Base-by-base conservation (phyloP, 2,329 filamentous ascomycete genomes). In the Blastomyces parvus region DNA sequence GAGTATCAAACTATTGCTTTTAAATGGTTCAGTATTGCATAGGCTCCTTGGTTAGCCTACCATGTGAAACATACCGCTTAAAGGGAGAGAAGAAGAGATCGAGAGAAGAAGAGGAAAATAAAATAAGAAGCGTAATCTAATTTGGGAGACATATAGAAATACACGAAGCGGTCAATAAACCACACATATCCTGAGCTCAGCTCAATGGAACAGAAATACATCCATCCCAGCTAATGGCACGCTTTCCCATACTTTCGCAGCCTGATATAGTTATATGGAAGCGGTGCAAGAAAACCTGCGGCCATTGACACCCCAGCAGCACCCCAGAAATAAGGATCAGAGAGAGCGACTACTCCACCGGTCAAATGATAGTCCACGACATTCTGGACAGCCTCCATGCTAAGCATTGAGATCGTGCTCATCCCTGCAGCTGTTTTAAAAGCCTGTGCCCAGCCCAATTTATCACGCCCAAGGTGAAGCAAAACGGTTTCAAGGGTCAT, bases 341-440 rank as follows among this genome's bases (percentile, higher is more conserved):
- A 74, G 13, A 84, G 69, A 0, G 75, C 71, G 0, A 84, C 78
- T 1, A 76, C 68, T 0, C 82, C 83, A 0, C 82, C 81, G 0
- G 82, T 85, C 0, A 85, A 71, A 63, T 81, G 78, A 63, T 81
- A 84, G 64, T 85, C 83, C 3, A 85, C 82, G 0, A 74, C 64
- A 65, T 85, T 85, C 67, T 84, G 79, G 0, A 79, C 82, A 2
- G 76, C 65, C 68, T 85, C 83, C 83, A 85, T 85, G 0, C 82
- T 81, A 1, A 84, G 11, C 83, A 85, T 85, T 0, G 82, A 84
- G 11, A 84, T 79, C 58, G 84, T 71, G 63, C 83, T 84, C 83
- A 85, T 85, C 0, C 83, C 83, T 27, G 80, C 78, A 0, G 83
- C 83, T 0, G 83, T 84, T 55, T 75, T 80, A 2, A 74, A 76